Evolutionary conservation across 768 basidiomycete species (phyloP).

Genomic region (Russula compacta): DNA sequence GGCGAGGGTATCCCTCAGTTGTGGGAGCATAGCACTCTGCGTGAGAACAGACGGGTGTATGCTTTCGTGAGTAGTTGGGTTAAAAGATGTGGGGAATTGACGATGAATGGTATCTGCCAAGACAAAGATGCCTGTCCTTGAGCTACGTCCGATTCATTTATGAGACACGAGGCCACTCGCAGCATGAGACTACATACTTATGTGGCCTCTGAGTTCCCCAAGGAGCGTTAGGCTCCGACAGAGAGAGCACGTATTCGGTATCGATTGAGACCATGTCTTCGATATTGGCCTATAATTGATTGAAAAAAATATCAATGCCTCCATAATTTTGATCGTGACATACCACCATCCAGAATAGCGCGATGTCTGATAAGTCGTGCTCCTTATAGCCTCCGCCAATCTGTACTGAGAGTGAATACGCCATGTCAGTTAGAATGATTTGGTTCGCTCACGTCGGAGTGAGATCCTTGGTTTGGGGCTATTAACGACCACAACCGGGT

Average conservation of each 20-base stretch:
- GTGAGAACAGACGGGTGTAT: constrained; percentile 14
- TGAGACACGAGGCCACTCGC: neutral
- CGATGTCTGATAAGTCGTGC: constrained; percentile 60
- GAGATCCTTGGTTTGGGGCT: constrained; percentile 19
- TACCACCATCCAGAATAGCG: constrained; percentile 58
- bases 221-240: constrained; percentile 41
- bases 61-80: constrained; percentile 8
- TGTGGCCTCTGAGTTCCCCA: constrained; percentile 61
- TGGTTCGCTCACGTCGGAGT: constrained; percentile 27
- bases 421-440: constrained; percentile 19
- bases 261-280: constrained; percentile 49
- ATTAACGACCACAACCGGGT: neutral
- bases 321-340: constrained; percentile 20
- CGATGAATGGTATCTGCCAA: constrained; percentile 5
- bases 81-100: neutral
- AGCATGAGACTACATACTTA: constrained; percentile 32
- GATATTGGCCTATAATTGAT: constrained; percentile 41
- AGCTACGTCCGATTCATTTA: constrained; percentile 28
- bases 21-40: constrained; percentile 4
- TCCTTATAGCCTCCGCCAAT: constrained; percentile 61
- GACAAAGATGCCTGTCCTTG: constrained; percentile 22
- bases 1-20: neutral
- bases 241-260: constrained; percentile 38
- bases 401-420: constrained; percentile 28
- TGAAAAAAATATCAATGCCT: neutral